Percentiles rank a stretch among this genome's conserved stretches.
Conservation (phyloP, 345 rosid species). For the Mercurialis annua region DNA sequence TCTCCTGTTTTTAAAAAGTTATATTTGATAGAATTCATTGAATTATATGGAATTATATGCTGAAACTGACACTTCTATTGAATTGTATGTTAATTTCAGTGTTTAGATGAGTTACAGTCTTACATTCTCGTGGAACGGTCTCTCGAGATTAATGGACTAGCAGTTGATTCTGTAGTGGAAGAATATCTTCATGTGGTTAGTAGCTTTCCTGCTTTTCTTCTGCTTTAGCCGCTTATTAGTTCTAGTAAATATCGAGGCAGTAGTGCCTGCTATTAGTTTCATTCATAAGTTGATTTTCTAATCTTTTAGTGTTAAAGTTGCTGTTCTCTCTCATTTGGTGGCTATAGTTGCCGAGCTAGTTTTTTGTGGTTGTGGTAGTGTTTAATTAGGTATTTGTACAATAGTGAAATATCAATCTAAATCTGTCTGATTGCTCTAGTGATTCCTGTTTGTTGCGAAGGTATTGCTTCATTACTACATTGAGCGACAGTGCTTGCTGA, state of each 20-base stretch:
- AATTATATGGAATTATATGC: neutral
- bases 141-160: conserved; percentile 29
- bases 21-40: too few species aligned
- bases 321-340: neutral
- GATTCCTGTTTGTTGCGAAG: conserved; percentile 39
- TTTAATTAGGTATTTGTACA: neutral
- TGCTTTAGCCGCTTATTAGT: neutral
- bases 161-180: conserved; percentile 41
- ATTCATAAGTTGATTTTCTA: neutral
- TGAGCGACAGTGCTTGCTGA: conserved; percentile 92
- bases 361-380: neutral
- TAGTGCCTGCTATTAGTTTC: conserved; percentile 5
- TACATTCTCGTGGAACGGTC: conserved; percentile 80
- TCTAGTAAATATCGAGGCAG: too few species aligned
- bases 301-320: neutral
- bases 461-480: conserved; percentile 70
- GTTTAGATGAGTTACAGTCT: conserved; percentile 83
- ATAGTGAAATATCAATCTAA: too few species aligned
- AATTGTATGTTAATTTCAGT: conserved; percentile 36
- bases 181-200: conserved; percentile 64
- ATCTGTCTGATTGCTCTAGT: neutral
- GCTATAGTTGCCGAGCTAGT: neutral
- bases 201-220: conserved; percentile 14
- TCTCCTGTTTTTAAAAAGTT: too few species aligned
- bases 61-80: neutral